Evolutionary conservation across 768 basidiomycete genomes (phyloP).

Genomic region (Leucocoprinus leucothites): DNA sequence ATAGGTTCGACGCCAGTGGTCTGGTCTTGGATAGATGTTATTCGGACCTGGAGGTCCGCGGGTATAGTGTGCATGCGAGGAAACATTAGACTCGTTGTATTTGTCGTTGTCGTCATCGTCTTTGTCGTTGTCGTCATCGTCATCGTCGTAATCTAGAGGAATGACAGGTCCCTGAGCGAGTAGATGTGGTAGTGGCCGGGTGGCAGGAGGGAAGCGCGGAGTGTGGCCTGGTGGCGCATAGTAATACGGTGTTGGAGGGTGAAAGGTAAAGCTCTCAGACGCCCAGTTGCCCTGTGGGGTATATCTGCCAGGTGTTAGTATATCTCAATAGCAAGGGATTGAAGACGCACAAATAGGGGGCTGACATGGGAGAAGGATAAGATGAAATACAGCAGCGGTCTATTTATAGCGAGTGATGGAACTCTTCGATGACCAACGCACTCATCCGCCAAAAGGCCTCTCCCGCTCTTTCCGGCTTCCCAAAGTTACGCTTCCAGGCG

Average conservation of each 20-base stretch:
- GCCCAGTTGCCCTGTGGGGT: too few species aligned
- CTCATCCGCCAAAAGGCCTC: slow-evolving; percentile 36
- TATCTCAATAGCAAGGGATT: not conserved
- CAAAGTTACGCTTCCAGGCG: slow-evolving; percentile 58
- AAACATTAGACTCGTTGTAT: too few species aligned
- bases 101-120: too few species aligned
- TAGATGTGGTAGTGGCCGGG: too few species aligned
- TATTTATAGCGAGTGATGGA: slow-evolving; percentile 8
- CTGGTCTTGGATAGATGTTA: not conserved
- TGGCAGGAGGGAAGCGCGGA: too few species aligned
- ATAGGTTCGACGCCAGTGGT: not conserved
- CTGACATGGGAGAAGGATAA: not conserved
- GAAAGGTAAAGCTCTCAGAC: too few species aligned
- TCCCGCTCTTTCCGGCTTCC: slow-evolving; percentile 56
- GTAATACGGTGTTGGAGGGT: too few species aligned
- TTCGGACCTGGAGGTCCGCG: not conserved
- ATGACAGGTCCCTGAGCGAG: too few species aligned
- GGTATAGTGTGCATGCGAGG: not conserved
- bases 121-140: too few species aligned
- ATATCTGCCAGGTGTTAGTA: not conserved
- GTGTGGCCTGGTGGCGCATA: too few species aligned
- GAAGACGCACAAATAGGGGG: not conserved
- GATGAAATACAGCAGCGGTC: too few species aligned
- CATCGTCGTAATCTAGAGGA: too few species aligned
- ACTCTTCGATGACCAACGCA: slow-evolving; percentile 34